Base-by-base conservation (phyloP, 768 basidiomycete genomes). In the Phaffia tasmanica region DNA sequence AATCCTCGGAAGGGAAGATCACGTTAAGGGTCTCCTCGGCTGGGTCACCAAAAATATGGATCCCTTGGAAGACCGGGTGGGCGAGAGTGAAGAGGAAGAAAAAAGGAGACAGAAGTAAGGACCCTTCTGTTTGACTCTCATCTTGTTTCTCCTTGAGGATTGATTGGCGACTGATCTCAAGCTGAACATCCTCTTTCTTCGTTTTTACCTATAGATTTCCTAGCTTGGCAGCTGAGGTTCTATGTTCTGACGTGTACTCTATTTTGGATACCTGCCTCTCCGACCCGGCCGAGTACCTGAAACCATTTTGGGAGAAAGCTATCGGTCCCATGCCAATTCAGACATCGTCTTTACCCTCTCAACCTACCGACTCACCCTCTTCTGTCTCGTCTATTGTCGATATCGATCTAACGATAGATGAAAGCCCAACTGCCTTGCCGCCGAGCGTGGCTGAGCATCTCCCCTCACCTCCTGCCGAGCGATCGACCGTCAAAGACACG, bases 231-330 rank as follows among this genome's bases (percentile, higher is more conserved):
- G 91, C 93, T 30, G 94, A 98, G 76, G 90, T 97, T 27, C 82
- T 98, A 46, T 93, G 91, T 78, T 88, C 89, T 76, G 92, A 94
- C 72, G 86, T 94, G 77, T 95, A 91, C 86, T 88, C 87, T 25
- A 89, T 97, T 73, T 85, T 91, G 57, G 90, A 92, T 77, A 89
- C 89, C 1, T 88, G 90, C 72, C 79, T 94, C 72, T 81, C 81
- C 72, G 80, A 86, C 72, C 80, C 82, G 61, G 80, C 84, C 14
- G 83, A 86, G 66, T 80, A 95, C 62, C 81, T 97, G 62, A 79
- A 81, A 49, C 87, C 89, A 15, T 94, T 95, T 80, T 95, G 92
- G 92, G 89, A 95, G 76, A 84, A 83, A 21, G 85, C 75, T 19
- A 69, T 77, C 42, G 67, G 67, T 11, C 62, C 67, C 4, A 21